phyloP scores from a whole-genome alignment of 2,329 filamentous ascomycete genomes.

The Talaromyces sp. region DNA sequence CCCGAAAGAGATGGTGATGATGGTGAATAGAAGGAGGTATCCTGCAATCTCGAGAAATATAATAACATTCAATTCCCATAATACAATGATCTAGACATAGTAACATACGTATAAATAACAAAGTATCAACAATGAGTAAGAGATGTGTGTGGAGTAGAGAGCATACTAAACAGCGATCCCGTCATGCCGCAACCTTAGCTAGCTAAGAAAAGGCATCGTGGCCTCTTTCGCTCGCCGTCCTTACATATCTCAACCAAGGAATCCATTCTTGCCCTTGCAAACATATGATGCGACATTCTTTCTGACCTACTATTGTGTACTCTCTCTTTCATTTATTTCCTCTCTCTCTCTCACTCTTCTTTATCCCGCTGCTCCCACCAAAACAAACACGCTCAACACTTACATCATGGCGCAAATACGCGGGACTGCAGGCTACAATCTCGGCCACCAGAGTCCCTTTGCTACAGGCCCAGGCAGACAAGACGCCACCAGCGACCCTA shows the following conservation, averaged over 20 bases:
- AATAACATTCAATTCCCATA: neutral
- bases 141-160: neutral
- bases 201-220: conserved; percentile 13
- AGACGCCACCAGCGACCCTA: conserved; percentile 66
- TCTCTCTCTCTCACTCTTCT: neutral
- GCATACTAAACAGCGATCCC: conserved; percentile 10
- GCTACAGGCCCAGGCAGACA: conserved; percentile 56
- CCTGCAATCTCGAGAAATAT: neutral
- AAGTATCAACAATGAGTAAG: neutral
- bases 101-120: neutral
- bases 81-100: neutral
- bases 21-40: neutral
- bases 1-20: neutral
- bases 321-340: neutral
- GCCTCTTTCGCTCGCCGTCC: conserved; percentile 14
- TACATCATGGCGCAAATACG: conserved; percentile 53
- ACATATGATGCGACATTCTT: conserved; percentile 8
- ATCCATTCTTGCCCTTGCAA: conserved; percentile 7
- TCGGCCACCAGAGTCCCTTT: conserved; percentile 72
- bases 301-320: neutral
- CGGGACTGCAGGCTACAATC: conserved; percentile 77
- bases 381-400: conserved; percentile 6
- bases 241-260: conserved; percentile 12
- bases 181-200: conserved; percentile 8
- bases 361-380: neutral